Evolutionary conservation across 768 basidiomycete species (phyloP), one percentile per base, ranked within the genome.

Genomic region (Phaffia australis): DNA sequence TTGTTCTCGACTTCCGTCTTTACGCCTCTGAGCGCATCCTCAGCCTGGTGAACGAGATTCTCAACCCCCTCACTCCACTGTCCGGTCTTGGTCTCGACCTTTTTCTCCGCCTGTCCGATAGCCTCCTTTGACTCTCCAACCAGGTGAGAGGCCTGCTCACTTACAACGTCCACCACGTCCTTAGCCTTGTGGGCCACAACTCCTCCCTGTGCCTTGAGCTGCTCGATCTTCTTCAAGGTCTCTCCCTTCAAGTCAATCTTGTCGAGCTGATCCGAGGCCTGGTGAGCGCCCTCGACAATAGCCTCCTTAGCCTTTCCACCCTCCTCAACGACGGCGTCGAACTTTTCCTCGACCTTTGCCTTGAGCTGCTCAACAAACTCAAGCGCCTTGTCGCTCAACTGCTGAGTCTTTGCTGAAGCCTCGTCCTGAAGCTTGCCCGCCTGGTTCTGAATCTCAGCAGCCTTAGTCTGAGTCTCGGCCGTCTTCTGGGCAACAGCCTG

Each of bases 41-140:
- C 88, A 0, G 87, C 88, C 72, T 85, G 81, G 50, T 77, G 77
- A 2, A 87, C 81, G 35, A 91, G 82, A 7, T 85, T 84, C 54
- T 82, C 80, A 2, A 88, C 76, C 60, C 85, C 88, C 25, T 83
- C 83, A 1, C 82, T 81, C 61, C 84, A 81, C 59, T 72, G 70
- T 16, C 71, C 70, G 6, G 68, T 71, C 25, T 69, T 50, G 50
- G 61, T 47, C 21, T 73, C 71, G 69, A 70, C 71, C n/a, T 67
- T 70, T 57, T 72, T 72, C 42, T 71, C 71, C 25, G 71, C 71
- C 60, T 54, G 46, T 46, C 71, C 64, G 68, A 60, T 56, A 56
- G 47, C 57, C 47, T 67, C 60, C 5, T 66, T 52, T 25, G 27
- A 32, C 71, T 79, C 79, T 71, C 79, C 73, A 16, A 82, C 77